phyloP scores from a whole-genome alignment of 306 rosid genomes.

The Vigna unguiculata region DNA sequence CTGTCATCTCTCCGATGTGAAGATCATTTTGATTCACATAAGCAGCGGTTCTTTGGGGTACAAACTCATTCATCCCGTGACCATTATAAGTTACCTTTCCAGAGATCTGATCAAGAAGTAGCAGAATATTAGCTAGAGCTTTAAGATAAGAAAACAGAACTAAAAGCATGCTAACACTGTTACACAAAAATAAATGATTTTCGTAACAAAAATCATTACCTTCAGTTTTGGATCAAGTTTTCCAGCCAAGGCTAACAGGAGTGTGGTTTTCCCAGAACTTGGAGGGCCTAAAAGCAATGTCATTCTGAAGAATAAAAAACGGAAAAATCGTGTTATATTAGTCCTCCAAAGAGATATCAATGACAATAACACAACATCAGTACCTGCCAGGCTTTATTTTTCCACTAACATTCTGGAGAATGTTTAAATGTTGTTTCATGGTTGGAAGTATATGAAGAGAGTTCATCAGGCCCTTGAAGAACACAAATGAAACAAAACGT shows the following conservation, averaged over 20 bases:
- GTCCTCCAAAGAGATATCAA: conserved; percentile 1
- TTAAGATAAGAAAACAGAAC: too few species aligned
- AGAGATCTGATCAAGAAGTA: background rate
- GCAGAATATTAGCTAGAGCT: background rate
- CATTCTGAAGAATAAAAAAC: conserved; percentile 52
- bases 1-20: conserved; percentile 91
- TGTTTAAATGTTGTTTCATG: conserved; percentile 51
- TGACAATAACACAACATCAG: conserved; percentile 1
- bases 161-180: background rate
- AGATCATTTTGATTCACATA: conserved; percentile 85
- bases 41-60: conserved; percentile 83
- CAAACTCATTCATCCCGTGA: conserved; percentile 59
- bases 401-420: conserved; percentile 80
- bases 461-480: conserved; percentile 49
- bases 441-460: conserved; percentile 49
- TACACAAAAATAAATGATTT: too few species aligned
- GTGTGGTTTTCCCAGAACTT: conserved; percentile 84
- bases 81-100: conserved; percentile 57
- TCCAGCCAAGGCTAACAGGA: conserved; percentile 77
- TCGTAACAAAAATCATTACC: conserved; percentile 34
- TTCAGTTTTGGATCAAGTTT: conserved; percentile 68
- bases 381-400: conserved; percentile 82
- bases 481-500: background rate
- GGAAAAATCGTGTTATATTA: conserved; percentile 1
- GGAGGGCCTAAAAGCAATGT: conserved; percentile 47